Evolutionary conservation across 306 rosid genomes (phyloP).

Genomic region (Casuarina glauca): DNA sequence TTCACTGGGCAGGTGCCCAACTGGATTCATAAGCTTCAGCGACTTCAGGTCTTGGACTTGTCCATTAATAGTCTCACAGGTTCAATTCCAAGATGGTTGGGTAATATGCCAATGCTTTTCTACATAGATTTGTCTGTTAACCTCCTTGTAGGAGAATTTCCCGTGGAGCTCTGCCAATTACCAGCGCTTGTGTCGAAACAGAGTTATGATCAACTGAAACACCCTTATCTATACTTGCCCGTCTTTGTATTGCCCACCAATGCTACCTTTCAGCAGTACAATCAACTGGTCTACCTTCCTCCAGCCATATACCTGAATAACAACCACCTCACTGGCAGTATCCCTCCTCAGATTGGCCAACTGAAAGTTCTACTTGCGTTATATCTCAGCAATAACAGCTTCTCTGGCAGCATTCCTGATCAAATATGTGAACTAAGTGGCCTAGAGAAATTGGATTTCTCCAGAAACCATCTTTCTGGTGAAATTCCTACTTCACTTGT

Average conservation of each 20-base stretch:
- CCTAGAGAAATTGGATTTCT: conserved; percentile 80
- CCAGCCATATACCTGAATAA: conserved; percentile 66
- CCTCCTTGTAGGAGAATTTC: conserved; percentile 56
- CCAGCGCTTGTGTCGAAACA: conserved; percentile 52
- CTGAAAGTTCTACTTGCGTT: conserved; percentile 61
- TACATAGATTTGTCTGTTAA: conserved; percentile 78
- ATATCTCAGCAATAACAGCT: conserved; percentile 60
- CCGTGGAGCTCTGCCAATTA: conserved; percentile 53
- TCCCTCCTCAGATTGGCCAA: conserved; percentile 68
- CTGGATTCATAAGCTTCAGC: conserved; percentile 65
- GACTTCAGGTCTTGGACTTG: conserved; percentile 73
- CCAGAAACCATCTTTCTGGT: conserved; percentile 65
- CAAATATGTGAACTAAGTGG: conserved; percentile 61
- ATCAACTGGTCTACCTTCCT: conserved; percentile 75
- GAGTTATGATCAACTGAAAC: conserved; percentile 43
- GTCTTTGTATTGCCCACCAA: conserved; percentile 72
- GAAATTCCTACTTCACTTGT: conserved; percentile 73
- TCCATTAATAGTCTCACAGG: conserved; percentile 62
- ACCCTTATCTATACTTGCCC: conserved; percentile 72
- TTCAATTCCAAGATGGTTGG: conserved; percentile 74
- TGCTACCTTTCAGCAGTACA: conserved; percentile 70
- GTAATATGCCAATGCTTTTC: conserved; percentile 64
- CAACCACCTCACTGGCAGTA: conserved; percentile 64
- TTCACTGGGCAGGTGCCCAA: conserved; percentile 72
- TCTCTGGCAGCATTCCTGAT: conserved; percentile 72